These are phyloP conservation scores for Brettanomyces sp. DNA, from an alignment of 805 yeast genomes.

Conservation along the genomic window DNA sequence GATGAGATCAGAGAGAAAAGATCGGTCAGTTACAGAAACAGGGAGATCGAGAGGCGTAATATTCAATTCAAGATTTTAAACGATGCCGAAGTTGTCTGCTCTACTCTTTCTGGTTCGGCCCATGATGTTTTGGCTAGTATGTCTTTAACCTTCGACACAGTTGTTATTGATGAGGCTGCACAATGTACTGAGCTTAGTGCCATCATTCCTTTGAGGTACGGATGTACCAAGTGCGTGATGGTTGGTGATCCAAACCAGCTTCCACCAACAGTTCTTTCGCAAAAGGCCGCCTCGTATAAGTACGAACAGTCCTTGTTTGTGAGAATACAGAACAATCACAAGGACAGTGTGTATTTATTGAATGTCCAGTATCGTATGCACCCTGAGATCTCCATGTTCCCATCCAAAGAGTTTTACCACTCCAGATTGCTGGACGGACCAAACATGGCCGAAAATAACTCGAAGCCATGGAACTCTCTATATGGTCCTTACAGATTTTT, in stretches of 20 bases:
- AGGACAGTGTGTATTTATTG: slow-evolving; percentile 55
- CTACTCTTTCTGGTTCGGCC: slow-evolving; percentile 91
- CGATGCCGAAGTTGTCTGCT: slow-evolving; percentile 77
- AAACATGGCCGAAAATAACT: slow-evolving; percentile 49
- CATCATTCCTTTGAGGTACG: slow-evolving; percentile 84
- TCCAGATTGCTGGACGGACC: slow-evolving; percentile 71
- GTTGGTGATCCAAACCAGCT: slow-evolving; percentile 98
- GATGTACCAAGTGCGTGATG: slow-evolving; percentile 84
- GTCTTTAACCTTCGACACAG: slow-evolving; percentile 77
- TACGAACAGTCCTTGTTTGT: slow-evolving; percentile 93
- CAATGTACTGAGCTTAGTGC: slow-evolving; percentile 93
- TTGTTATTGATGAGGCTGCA: slow-evolving; percentile 94
- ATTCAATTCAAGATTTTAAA: slow-evolving; percentile 63
- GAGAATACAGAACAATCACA: slow-evolving; percentile 70
- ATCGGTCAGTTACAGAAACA: slow-evolving; percentile 57
- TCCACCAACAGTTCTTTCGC: slow-evolving; percentile 93
- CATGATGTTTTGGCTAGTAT: slow-evolving; percentile 73
- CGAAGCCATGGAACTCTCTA: slow-evolving; percentile 66
- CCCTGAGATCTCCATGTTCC: slow-evolving; percentile 81
- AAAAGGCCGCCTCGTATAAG: slow-evolving; percentile 66
- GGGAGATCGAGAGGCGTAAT: slow-evolving; percentile 70
- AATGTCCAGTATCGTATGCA: slow-evolving; percentile 98
- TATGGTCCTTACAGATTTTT: slow-evolving; percentile 76
- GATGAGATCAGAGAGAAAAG: slow-evolving; percentile 74
- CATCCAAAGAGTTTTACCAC: slow-evolving; percentile 73